Conservation (phyloP, 2,329 filamentous ascomycete genomes). For the Drechslerella stenobrocha region DNA sequence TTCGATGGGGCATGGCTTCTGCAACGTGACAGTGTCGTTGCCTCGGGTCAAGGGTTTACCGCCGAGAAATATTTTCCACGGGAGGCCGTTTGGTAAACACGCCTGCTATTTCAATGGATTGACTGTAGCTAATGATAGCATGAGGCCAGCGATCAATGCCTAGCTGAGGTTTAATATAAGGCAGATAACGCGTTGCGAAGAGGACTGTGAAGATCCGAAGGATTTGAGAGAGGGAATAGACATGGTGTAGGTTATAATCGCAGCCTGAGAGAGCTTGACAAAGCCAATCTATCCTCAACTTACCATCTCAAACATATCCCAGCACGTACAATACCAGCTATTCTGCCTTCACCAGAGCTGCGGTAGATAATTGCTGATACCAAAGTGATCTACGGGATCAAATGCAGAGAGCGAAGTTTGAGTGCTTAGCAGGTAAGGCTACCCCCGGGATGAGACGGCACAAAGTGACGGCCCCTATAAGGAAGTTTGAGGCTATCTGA, state of each 20-base stretch:
- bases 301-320: constrained; percentile 27
- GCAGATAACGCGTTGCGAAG: not conserved
- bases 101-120: no score
- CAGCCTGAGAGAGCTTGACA: constrained; percentile 15
- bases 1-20: constrained; percentile 22
- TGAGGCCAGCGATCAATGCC: no score
- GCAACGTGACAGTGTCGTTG: constrained; percentile 10
- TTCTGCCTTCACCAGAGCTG: constrained; percentile 14
- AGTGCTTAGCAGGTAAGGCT: constrained; percentile 9
- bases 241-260: constrained; percentile 22
- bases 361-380: constrained; percentile 8
- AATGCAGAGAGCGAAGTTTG: constrained; percentile 23
- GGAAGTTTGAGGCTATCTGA: constrained; percentile 27
- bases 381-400: constrained; percentile 38
- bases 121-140: no score
- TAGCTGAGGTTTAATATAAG: no score
- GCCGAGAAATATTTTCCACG: not conserved
- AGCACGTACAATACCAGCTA: not conserved
- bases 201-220: constrained; percentile 13
- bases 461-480: constrained; percentile 27
- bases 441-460: constrained; percentile 11
- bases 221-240: constrained; percentile 35
- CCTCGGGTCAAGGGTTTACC: no score
- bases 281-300: constrained; percentile 43
- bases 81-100: no score